A percentile compares a stretch with the other conserved stretches of the same genome.
Conservation (phyloP, 2,329 filamentous ascomycete species). For the Aspergillus puulaauensis region DNA sequence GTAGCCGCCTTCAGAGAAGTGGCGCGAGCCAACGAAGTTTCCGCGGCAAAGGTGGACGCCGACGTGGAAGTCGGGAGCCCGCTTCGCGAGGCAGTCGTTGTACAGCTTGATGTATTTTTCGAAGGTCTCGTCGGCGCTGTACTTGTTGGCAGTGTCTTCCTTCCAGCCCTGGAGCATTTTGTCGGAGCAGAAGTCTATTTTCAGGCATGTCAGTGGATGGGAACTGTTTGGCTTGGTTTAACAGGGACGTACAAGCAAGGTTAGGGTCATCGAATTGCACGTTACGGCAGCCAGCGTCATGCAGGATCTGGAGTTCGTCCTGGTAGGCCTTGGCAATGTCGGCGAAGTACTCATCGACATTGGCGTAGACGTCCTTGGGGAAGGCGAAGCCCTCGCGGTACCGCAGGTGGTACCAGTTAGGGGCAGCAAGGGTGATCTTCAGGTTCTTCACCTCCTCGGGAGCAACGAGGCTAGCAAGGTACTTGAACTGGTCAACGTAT, state of each 20-base stretch:
- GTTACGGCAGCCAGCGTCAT: constrained; percentile 62
- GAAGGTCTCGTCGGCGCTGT: constrained; percentile 68
- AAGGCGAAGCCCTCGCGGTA: constrained; percentile 58
- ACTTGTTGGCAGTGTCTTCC: constrained; percentile 65
- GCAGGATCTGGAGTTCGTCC: constrained; percentile 60
- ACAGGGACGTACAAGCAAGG: constrained; percentile 58
- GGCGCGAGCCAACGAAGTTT: constrained; percentile 66
- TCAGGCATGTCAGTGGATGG: constrained; percentile 1
- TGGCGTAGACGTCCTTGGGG: constrained; percentile 56
- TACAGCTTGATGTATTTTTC: constrained; percentile 75
- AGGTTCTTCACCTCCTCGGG: constrained; percentile 63
- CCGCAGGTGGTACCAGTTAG: constrained; percentile 69
- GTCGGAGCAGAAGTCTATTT: constrained; percentile 69
- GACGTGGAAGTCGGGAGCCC: constrained; percentile 69
- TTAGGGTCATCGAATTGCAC: constrained; percentile 69
- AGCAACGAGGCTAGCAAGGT: constrained; percentile 59
- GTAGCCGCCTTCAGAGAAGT: constrained; percentile 67
- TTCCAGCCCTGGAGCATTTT: constrained; percentile 71
- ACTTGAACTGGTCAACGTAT: constrained; percentile 59
- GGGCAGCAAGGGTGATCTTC: constrained; percentile 67
- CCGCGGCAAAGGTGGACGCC: constrained; percentile 71
- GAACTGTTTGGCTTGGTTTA: constrained; percentile 32
- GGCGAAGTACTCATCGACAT: constrained; percentile 62
- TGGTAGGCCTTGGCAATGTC: constrained; percentile 67
- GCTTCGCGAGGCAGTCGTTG: constrained; percentile 66